phyloP scores from a whole-genome alignment of 2,329 filamentous ascomycete genomes.

The Kalmusia sp. region DNA sequence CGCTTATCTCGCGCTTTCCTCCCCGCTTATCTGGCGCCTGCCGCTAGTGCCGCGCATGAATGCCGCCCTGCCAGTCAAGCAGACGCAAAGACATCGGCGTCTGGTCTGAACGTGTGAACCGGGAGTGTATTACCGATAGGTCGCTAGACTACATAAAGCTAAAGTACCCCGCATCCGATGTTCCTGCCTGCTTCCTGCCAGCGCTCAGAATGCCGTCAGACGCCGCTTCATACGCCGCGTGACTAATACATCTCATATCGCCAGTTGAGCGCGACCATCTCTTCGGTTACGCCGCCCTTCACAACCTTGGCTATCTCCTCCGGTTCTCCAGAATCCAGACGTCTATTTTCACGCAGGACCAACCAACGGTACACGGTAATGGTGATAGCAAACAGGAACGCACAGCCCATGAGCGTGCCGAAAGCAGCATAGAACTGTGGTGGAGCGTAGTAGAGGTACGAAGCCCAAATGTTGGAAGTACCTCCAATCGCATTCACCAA shows the following conservation, averaged over 20 bases:
- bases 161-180: no score
- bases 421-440: conserved; percentile 31
- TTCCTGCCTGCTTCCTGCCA: no score
- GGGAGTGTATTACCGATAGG: no score
- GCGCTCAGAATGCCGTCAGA: neutral
- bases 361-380: conserved; percentile 30
- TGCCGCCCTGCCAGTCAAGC: no score
- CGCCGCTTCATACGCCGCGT: neutral
- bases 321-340: conserved; percentile 25
- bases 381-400: conserved; percentile 22
- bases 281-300: conserved; percentile 28
- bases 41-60: no score
- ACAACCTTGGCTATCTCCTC: conserved; percentile 29
- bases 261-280: conserved; percentile 29
- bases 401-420: conserved; percentile 29
- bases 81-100: no score
- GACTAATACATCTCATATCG: conserved; percentile 30
- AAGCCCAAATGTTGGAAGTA: conserved; percentile 30
- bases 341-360: conserved; percentile 27
- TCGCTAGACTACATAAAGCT: no score
- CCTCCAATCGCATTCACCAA: conserved; percentile 29
- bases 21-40: neutral
- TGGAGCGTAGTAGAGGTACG: conserved; percentile 31
- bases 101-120: no score
- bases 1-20: conserved; percentile 2